Conservation (phyloP, 768 basidiomycete genomes). For the Boletus fagicola region DNA sequence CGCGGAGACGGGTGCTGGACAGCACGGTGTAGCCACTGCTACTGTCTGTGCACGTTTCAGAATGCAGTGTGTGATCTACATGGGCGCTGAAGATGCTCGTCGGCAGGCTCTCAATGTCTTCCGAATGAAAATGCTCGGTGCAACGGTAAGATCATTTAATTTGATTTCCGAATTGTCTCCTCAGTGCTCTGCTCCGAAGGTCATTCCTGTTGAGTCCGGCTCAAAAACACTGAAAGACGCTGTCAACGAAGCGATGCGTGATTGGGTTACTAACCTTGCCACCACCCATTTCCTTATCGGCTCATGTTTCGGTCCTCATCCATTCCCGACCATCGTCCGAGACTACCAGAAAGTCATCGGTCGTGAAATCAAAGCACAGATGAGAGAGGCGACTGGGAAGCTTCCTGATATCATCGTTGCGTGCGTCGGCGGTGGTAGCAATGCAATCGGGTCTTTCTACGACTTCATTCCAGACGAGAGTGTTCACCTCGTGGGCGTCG, state of each 20-base stretch:
- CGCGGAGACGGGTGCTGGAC: background rate
- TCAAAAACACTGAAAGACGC: background rate
- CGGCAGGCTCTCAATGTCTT: background rate
- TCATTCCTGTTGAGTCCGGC: background rate
- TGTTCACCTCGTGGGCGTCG: background rate
- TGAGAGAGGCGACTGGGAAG: background rate
- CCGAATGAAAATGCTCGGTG: background rate
- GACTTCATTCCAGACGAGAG: background rate
- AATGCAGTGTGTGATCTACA: background rate
- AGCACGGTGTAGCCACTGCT: background rate
- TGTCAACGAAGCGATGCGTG: conserved; percentile 3
- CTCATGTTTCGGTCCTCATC: conserved; percentile 2
- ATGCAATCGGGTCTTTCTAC: background rate
- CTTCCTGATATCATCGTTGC: background rate
- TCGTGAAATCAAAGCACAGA: background rate
- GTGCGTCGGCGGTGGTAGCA: background rate
- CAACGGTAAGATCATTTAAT: background rate
- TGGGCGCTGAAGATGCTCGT: background rate
- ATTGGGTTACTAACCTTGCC: conserved; percentile 1
- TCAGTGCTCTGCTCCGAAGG: background rate
- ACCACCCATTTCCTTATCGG: conserved; percentile 2
- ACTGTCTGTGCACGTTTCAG: background rate
- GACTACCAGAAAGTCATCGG: conserved; percentile 3
- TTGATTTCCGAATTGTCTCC: too few species aligned
- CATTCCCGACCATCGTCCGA: conserved; percentile 2